Conservation (phyloP, 495 filamentous ascomycete species). For the Penicillium lagena region DNA sequence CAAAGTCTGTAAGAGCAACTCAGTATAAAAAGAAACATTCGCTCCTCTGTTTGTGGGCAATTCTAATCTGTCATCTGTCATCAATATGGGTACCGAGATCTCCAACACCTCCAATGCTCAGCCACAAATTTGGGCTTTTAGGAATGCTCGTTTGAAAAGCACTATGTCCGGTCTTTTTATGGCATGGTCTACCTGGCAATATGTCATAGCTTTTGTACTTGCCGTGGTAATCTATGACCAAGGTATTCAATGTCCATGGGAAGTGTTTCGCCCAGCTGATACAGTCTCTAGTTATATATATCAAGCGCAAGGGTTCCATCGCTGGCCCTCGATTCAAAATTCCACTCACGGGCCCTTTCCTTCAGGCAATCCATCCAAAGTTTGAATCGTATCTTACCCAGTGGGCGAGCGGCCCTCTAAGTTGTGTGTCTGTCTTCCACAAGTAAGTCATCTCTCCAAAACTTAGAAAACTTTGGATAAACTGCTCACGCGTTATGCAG, state of each 20-base stretch:
- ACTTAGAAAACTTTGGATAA: too few species aligned
- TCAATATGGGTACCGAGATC: background rate
- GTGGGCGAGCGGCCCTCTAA: conserved; percentile 79
- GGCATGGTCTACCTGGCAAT: conserved; percentile 22
- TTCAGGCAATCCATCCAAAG: conserved; percentile 78
- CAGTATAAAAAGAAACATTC: too few species aligned
- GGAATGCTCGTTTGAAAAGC: background rate
- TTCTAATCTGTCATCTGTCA: too few species aligned
- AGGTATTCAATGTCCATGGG: conserved; percentile 6
- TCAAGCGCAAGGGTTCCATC: conserved; percentile 75
- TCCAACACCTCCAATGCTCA: conserved; percentile 7
- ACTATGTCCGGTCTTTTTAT: background rate
- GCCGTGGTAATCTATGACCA: conserved; percentile 27
- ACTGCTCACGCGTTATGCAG: conserved; percentile 31
- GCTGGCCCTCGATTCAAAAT: conserved; percentile 72
- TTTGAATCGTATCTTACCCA: conserved; percentile 78
- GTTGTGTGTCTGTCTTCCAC: conserved; percentile 94
- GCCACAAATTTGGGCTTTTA: conserved; percentile 1
- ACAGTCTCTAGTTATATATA: conserved; percentile 59
- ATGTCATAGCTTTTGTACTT: conserved; percentile 16
- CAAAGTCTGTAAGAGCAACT: too few species aligned
- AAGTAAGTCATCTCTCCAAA: conserved; percentile 49
- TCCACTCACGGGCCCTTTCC: conserved; percentile 87
- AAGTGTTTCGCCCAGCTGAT: background rate
- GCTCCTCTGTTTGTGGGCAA: too few species aligned